phyloP scores from a whole-genome alignment of 306 rosid species.

The Crataegus laevigata region DNA sequence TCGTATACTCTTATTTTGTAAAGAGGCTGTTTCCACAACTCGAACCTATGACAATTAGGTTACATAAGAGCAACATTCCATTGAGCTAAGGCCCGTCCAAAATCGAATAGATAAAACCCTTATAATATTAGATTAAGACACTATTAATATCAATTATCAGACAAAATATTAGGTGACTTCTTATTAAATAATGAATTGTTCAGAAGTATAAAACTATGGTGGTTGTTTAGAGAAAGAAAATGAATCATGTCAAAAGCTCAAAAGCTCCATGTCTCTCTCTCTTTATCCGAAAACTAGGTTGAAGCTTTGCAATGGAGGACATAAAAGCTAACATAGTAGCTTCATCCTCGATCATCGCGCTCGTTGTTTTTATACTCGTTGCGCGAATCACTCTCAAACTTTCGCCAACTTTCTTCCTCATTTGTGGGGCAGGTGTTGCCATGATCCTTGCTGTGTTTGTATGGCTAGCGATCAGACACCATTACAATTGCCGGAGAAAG shows the following conservation, averaged over 20 bases:
- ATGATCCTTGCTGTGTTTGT: conserved; percentile 50
- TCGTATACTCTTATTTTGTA: fast-evolving
- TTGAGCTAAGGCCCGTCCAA: too few relatives aligned
- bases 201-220: neutral
- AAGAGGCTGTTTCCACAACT: too few relatives aligned
- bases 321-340: conserved; percentile 41
- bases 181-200: neutral
- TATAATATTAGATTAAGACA: neutral
- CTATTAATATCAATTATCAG: neutral
- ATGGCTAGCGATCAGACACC: conserved; percentile 42
- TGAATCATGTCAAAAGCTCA: neutral
- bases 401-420: conserved; percentile 56
- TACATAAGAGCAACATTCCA: too few relatives aligned
- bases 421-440: conserved; percentile 57
- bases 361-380: conserved; percentile 38
- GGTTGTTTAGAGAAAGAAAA: neutral
- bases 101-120: neutral
- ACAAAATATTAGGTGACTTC: conserved; percentile 4
- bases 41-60: too few relatives aligned
- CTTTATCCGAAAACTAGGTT: conserved; percentile 6
- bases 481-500: conserved; percentile 39
- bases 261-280: neutral
- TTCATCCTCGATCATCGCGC: conserved; percentile 24
- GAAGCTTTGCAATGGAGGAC: conserved; percentile 59
- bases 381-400: conserved; percentile 43